These are phyloP conservation scores for Onygenales sp. DNA, from an alignment of 2,329 filamentous ascomycete genomes.

Conservation along the genomic window DNA sequence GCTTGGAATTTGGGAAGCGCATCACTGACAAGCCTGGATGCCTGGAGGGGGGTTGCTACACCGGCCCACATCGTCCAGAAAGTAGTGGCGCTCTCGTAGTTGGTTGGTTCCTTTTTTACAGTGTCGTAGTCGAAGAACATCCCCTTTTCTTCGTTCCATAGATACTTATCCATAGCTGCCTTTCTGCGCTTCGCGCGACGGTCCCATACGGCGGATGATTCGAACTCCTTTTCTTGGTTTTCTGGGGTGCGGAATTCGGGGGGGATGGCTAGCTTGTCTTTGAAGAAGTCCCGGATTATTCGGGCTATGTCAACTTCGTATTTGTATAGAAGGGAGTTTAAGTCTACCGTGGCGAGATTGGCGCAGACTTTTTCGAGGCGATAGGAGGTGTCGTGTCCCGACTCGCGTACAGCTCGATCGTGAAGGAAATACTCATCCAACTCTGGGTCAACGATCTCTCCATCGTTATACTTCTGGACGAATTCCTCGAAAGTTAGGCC, in stretches of 20 bases:
- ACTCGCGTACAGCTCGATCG: slow-evolving; percentile 90
- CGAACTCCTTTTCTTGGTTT: slow-evolving; percentile 57
- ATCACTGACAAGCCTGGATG: slow-evolving; percentile 68
- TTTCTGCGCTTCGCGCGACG: slow-evolving; percentile 77
- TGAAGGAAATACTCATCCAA: slow-evolving; percentile 94
- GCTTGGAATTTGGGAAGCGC: slow-evolving; percentile 82
- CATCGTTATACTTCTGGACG: slow-evolving; percentile 76
- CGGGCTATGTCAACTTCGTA: slow-evolving; percentile 91
- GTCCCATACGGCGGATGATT: slow-evolving; percentile 84
- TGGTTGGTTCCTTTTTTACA: slow-evolving; percentile 65
- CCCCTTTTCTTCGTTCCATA: slow-evolving; percentile 84
- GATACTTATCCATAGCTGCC: slow-evolving; percentile 77
- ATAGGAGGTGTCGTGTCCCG: slow-evolving; percentile 93
- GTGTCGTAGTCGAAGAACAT: slow-evolving; percentile 99
- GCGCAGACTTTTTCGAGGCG: slow-evolving; percentile 81
- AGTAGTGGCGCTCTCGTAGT: slow-evolving; percentile 85
- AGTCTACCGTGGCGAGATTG: slow-evolving; percentile 82
- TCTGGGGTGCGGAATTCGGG: slow-evolving; percentile 66
- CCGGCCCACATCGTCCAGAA: slow-evolving; percentile 98
- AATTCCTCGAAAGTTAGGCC: slow-evolving; percentile 75
- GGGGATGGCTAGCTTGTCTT: slow-evolving; percentile 72
- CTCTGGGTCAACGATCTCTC: slow-evolving; percentile 68
- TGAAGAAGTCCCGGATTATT: slow-evolving; percentile 74
- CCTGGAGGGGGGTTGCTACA: slow-evolving; percentile 74
- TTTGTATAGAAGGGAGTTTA: slow-evolving; percentile 93